Base-by-base conservation (phyloP, 2,329 filamentous ascomycete species). In the Fusarium stilboides region DNA sequence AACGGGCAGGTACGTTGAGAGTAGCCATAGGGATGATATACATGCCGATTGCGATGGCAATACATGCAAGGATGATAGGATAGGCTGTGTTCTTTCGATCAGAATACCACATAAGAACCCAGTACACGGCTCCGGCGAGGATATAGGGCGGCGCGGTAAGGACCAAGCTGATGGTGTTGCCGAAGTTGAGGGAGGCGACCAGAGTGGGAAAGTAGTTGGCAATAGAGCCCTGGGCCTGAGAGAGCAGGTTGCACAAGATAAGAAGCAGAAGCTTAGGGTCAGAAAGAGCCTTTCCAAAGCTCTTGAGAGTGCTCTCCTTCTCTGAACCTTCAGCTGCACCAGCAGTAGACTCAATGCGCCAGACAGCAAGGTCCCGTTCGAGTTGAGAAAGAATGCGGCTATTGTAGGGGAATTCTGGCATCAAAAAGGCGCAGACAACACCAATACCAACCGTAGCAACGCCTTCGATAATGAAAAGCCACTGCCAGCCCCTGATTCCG, bases 61-160 rank as follows among this genome's bases (percentile, higher is more conserved):
- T 76, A n/a, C 75, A 78, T 8, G 61, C 33, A 8, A 82, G 47
- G 15, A 82, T 81, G 17, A 80, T 74, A 0, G 74, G 74, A 51
- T 80, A 78, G 5, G 76, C 73, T 17, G 71, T 75, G 50, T 81
- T 81, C 62, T 77, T 80, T 33, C 77, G 46, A 75, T 81, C 79
- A 2, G 78, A 80, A 52, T 80, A 79, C 64, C 68, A 80, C 59
- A 72, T 75, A 51, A 81, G 67, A 2, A 60, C 73, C 61, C 75
- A 80, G 63, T 78, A 80, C 44, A 81, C 73, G 5, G 74, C 67
- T 5, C 74, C 79, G 1, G 80, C 80, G 9, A 83, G 75, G 39
- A 83, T 74, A 51, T 84, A 85, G 3, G 83, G 83, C 1, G 83
- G 83, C 2, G 80, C 80, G 1, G 83, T 85, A 14, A 85, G 78